These are phyloP conservation scores for Eucalyptus microcorys DNA, from an alignment of 345 rosid genomes.

Conservation along the genomic window DNA sequence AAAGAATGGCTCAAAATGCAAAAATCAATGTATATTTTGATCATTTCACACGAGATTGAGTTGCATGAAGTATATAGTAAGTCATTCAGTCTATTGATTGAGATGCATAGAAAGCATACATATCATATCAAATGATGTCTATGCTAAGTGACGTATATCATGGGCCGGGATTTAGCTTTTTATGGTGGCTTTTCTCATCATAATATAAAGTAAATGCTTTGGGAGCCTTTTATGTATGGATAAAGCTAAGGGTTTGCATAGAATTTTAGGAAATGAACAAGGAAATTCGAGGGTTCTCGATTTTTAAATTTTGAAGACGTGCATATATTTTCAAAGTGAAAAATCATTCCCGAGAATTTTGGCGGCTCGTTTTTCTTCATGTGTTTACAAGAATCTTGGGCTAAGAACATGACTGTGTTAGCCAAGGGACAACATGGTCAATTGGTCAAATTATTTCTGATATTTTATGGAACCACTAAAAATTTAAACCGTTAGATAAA, in stretches of 20 bases:
- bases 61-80: not conserved
- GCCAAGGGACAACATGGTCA: not conserved
- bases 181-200: not conserved
- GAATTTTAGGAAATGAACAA: not conserved
- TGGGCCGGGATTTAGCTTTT: not conserved
- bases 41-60: not conserved
- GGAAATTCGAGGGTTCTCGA: not conserved
- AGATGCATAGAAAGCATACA: not conserved
- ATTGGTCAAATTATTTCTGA: not conserved
- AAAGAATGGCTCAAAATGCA: not conserved
- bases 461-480: not conserved
- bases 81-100: not conserved
- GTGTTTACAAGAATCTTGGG: not conserved
- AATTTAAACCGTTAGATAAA: not conserved
- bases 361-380: not conserved
- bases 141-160: not conserved
- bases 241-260: not conserved
- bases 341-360: not conserved
- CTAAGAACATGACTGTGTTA: not conserved
- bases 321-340: not conserved
- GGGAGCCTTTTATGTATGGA: not conserved
- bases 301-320: not conserved
- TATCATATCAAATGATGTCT: not conserved
- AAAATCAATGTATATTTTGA: not conserved
- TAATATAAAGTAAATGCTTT: not conserved